Evolutionary conservation across 257 asterid genomes (phyloP).

Genomic region (Cinchona pubescens): DNA sequence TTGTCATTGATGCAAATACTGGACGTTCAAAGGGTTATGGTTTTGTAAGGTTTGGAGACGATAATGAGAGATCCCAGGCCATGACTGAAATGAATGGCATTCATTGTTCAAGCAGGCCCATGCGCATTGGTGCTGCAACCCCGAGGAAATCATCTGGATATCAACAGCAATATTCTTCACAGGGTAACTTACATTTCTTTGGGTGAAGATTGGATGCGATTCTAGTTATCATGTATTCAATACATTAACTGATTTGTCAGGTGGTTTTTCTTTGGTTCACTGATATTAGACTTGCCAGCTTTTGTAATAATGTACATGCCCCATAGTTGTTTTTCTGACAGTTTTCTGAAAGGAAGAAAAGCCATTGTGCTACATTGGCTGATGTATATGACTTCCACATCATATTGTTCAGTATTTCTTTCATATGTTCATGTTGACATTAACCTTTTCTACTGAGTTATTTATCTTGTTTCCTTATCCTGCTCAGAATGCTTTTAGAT

Average conservation of each 20-base stretch:
- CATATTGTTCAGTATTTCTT: no score
- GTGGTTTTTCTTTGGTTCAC: not conserved
- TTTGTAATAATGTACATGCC: no score
- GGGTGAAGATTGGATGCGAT: not conserved
- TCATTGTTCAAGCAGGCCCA: slow-evolving; percentile 77
- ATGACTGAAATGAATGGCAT: slow-evolving; percentile 87
- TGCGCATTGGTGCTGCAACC: slow-evolving; percentile 92
- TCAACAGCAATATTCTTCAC: slow-evolving; percentile 70
- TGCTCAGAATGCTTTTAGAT: no score
- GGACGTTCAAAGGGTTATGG: slow-evolving; percentile 96
- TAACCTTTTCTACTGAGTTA: no score
- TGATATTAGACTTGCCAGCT: no score
- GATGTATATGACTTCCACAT: no score
- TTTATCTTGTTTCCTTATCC: no score
- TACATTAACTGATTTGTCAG: not conserved
- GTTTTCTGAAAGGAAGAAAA: no score
- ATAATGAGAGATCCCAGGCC: slow-evolving; percentile 74
- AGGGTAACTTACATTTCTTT: slow-evolving; percentile 38
- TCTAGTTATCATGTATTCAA: not conserved
- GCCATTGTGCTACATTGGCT: no score
- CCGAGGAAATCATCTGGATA: slow-evolving; percentile 78
- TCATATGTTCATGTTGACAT: no score
- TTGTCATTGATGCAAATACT: slow-evolving; percentile 76
- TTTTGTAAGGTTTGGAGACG: slow-evolving; percentile 93
- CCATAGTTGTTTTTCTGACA: no score